Conservation (phyloP, 306 rosid species). For the peach (Prunus persica) region Prunus_persica_NCBIv2 NC_034010.1:17723001-17723500, state of each 20-base stretch:
- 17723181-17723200: conserved; percentile 95
- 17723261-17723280: conserved; percentile 20
- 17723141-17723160: conserved; percentile 84
- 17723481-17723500: background rate
- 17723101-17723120: background rate
- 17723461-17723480: background rate
- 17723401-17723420: background rate
- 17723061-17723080: conserved; percentile 38
- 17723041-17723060: conserved; percentile 91
- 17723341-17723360: background rate
- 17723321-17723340: background rate
- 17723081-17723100: conserved; percentile 7
- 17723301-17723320: background rate
- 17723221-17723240: conserved; percentile 92
- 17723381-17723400: background rate
- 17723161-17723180: conserved; percentile 90
- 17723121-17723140: background rate
- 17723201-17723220: conserved; percentile 99
- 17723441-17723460: background rate
- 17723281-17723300: conserved; percentile 5
- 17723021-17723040: conserved; percentile 98
- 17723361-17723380: background rate
- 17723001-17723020: conserved; percentile 98
- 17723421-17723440: too few species aligned
- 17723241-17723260: conserved; percentile 98